Conservation (phyloP, 2,329 filamentous ascomycete species). For the Fonsecaea multimorphosa region DNA sequence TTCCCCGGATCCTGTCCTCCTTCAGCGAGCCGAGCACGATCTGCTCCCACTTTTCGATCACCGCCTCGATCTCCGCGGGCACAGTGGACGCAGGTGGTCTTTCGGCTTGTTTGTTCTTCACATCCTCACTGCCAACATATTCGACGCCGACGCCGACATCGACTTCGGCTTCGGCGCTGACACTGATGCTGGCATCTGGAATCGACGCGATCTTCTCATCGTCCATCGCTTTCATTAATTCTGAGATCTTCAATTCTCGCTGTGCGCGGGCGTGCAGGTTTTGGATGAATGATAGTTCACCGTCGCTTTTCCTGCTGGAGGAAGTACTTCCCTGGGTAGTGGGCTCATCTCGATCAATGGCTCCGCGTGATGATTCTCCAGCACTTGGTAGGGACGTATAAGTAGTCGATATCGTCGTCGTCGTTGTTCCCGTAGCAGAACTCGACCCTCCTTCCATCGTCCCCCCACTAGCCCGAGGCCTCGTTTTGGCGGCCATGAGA, state of each 20-base stretch:
- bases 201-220: constrained; percentile 32
- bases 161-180: too few relatives aligned
- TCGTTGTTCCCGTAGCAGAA: neutral
- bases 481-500: neutral
- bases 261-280: constrained; percentile 29
- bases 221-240: constrained; percentile 34
- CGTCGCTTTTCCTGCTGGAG: neutral
- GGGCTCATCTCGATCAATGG: neutral
- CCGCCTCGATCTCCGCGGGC: constrained; percentile 27
- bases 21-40: constrained; percentile 19
- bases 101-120: neutral
- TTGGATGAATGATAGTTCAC: constrained; percentile 13
- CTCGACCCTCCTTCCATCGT: neutral
- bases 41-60: constrained; percentile 31
- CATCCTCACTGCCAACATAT: neutral
- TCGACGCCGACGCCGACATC: neutral
- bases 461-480: neutral
- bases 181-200: neutral
- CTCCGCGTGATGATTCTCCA: neutral
- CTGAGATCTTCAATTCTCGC: constrained; percentile 31
- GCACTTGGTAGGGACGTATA: neutral
- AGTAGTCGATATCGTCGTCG: neutral
- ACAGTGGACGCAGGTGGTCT: constrained; percentile 2
- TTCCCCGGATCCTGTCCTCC: too few relatives aligned
- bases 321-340: neutral